phyloP scores from a whole-genome alignment of 352 stramenopile species.

The Globisporangium echinulatum region DNA sequence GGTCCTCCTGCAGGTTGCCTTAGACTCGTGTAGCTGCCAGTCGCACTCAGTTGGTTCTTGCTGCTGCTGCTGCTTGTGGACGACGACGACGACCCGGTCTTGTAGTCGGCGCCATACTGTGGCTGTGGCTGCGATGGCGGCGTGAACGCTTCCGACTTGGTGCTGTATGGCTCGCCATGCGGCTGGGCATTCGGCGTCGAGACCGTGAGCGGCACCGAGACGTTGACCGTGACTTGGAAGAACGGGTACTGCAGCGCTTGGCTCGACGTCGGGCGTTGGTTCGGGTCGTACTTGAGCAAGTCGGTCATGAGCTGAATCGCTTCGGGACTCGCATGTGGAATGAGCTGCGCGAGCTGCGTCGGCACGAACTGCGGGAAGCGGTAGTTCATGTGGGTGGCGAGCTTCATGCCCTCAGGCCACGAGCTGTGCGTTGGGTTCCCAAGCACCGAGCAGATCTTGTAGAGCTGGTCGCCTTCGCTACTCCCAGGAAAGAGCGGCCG shows the following conservation, averaged over 20 bases:
- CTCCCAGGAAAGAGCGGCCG: slow-evolving; percentile 96
- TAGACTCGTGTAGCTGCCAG: slow-evolving; percentile 20
- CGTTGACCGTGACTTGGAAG: slow-evolving; percentile 87
- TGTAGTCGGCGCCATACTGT: slow-evolving; percentile 10
- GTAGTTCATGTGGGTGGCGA: slow-evolving; percentile 95
- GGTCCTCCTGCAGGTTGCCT: not conserved
- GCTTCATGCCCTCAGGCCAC: slow-evolving; percentile 94
- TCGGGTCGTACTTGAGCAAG: slow-evolving; percentile 91
- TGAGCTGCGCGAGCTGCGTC: slow-evolving; percentile 82
- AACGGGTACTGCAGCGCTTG: slow-evolving; percentile 94
- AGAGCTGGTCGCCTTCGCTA: slow-evolving; percentile 96
- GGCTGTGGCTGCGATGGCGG: slow-evolving; percentile 36
- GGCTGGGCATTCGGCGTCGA: slow-evolving; percentile 53
- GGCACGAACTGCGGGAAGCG: slow-evolving; percentile 93
- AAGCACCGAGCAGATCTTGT: slow-evolving; percentile 96
- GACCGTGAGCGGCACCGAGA: slow-evolving; percentile 60
- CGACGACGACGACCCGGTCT: slow-evolving; percentile 14
- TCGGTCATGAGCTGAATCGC: slow-evolving; percentile 91
- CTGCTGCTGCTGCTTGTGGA: slow-evolving; percentile 33
- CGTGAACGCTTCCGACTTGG: slow-evolving; percentile 42
- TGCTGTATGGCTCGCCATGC: slow-evolving; percentile 26
- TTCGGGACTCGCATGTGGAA: slow-evolving; percentile 87
- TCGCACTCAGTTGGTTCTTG: slow-evolving; percentile 48
- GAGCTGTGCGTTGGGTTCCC: slow-evolving; percentile 85
- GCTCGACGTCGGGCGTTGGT: slow-evolving; percentile 88